Base-by-base conservation (phyloP, 2,329 filamentous ascomycete genomes). In the Fusarium sp. region DNA sequence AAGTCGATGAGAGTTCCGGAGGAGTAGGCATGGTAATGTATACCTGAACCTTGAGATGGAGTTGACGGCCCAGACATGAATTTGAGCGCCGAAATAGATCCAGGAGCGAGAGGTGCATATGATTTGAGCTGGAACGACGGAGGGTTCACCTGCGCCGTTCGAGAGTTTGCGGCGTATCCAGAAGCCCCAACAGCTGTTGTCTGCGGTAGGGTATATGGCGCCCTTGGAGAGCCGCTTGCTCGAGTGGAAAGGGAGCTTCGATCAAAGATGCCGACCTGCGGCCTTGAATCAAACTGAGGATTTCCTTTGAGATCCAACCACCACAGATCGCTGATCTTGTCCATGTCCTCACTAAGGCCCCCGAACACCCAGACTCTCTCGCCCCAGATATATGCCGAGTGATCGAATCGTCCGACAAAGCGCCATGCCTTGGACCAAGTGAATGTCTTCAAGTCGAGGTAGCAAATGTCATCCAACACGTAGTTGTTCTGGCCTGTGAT, bases 381-480 rank as follows among this genome's bases (percentile, higher is more conserved):
- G 60, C 91, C 85, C 86, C 94, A 97, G 64, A 99, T 91, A 85
- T 95, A 97, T 57, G 92, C 93, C 14, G 93, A 93, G 77, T 99
- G 96, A 74, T 99, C 96, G 77, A 97, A 99, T 38, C 96, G 89
- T 53, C 92, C 90, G 25, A 97, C 94, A 77, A 99, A 99, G 66
- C 91, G 92, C 96, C 96, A 99, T 40, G 93, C 90, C 62, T 93
- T 90, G 61, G 95, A 98, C 96, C 96, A 99, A 0, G 94, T 97
- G 85, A 93, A 97, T 2, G 96, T 98, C 83, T 97, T 97, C 50
- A 99, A 84, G 77, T 99, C 96, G 53, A 99, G 87, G 76, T 97
- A 99, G 82, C 93, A 97, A 55, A 99, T 93, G 77, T 99, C 96
- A 77, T 98, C 95, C 53, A 98, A 84, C 23, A 98, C 94, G 73